Evolutionary conservation across 1,139 yeast genomes (phyloP).

Genomic region (Saccharomycopsis hybrid): DNA sequence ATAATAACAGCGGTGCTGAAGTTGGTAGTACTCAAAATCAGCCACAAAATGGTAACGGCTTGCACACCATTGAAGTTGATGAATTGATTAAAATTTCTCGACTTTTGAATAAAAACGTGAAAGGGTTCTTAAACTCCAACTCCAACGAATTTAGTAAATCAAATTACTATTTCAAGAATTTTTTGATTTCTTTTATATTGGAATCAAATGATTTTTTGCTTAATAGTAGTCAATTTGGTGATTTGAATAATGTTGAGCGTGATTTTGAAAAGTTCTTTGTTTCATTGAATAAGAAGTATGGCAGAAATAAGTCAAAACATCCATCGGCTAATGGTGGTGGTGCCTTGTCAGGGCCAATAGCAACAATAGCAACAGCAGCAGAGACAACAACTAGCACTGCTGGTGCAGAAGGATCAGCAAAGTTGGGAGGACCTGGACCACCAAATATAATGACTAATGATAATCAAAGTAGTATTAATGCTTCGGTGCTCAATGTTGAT

Average conservation of each 20-base stretch:
- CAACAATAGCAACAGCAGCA: too few species aligned
- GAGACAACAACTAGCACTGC: too few species aligned
- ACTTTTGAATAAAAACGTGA: constrained; percentile 11
- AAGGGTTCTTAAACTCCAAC: constrained; percentile 9
- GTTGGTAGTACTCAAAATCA: not conserved
- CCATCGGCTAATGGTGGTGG: not conserved
- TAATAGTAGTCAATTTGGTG: constrained; percentile 9
- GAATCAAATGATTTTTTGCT: constrained; percentile 19
- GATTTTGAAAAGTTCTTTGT: constrained; percentile 3
- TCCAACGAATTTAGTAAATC: constrained; percentile 11
- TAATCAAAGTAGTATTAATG: too few species aligned
- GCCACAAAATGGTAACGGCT: not conserved
- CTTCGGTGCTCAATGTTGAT: too few species aligned
- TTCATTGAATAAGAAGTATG: constrained; percentile 1
- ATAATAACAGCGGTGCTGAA: not conserved
- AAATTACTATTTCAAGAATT: constrained; percentile 13
- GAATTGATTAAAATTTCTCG: constrained; percentile 12
- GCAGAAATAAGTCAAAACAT: not conserved
- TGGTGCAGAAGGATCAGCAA: too few species aligned
- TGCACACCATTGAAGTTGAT: constrained; percentile 4
- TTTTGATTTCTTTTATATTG: constrained; percentile 16
- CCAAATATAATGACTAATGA: too few species aligned
- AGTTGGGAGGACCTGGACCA: too few species aligned
- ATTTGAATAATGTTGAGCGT: not conserved
- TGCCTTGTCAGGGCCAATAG: too few species aligned